phyloP scores from a whole-genome alignment of 78 protist species.

The Planoprotostelium fungivorum region DNA sequence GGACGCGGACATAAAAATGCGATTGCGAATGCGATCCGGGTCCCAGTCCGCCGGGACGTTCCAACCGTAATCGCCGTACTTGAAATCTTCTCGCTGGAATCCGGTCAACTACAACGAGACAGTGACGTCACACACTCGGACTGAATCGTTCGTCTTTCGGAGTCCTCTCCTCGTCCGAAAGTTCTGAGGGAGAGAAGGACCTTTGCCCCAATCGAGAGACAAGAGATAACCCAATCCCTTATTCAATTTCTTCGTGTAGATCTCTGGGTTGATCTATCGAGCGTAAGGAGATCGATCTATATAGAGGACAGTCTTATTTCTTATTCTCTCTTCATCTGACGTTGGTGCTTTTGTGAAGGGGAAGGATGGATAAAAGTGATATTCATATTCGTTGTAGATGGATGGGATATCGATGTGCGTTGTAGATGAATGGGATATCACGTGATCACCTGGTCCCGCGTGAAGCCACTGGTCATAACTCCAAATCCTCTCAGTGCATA shows the following conservation, averaged over 20 bases:
- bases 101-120: neutral
- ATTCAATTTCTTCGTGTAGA: neutral
- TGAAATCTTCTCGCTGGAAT: neutral
- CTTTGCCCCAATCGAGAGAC: neutral
- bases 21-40: neutral
- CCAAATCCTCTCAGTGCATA: constrained; percentile 58
- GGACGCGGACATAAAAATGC: neutral
- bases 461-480: constrained; percentile 14
- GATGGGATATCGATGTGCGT: too few relatives aligned
- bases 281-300: neutral
- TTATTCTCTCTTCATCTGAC: too few relatives aligned
- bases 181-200: neutral
- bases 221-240: neutral
- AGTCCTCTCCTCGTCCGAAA: neutral
- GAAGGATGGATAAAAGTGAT: too few relatives aligned
- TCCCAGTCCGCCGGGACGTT: neutral
- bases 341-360: too few relatives aligned
- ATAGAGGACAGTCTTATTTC: too few relatives aligned
- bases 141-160: neutral
- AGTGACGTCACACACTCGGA: neutral
- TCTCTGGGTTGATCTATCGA: neutral
- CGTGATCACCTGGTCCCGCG: neutral
- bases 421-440: too few relatives aligned
- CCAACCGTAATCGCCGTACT: neutral
- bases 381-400: too few relatives aligned